Evolutionary conservation across 2,329 filamentous ascomycete species (phyloP).

Genomic region (Arthrobotrys musiformis): DNA sequence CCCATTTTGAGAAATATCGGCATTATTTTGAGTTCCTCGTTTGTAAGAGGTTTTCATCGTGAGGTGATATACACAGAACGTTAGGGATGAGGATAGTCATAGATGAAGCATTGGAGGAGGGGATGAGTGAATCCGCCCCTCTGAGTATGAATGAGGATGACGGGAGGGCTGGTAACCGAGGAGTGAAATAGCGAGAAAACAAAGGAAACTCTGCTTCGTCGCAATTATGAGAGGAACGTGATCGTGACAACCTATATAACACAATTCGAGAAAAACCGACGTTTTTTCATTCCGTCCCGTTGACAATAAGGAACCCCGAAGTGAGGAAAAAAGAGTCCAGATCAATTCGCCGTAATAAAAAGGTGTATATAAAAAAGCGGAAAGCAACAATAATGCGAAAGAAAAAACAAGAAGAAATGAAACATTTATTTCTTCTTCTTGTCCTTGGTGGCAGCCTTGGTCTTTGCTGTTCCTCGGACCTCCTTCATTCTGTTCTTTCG

Average conservation of each 20-base stretch:
- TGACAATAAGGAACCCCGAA: conserved; percentile 47
- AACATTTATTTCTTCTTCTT: conserved; percentile 76
- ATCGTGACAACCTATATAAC: conserved; percentile 54
- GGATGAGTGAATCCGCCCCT: conserved; percentile 2
- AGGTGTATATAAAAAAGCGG: conserved; percentile 49
- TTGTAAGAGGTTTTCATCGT: conserved; percentile 32
- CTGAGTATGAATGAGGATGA: conserved; percentile 8
- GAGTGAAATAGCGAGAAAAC: conserved; percentile 34
- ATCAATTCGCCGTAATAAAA: conserved; percentile 57
- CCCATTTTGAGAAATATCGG: neutral
- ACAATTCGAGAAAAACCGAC: conserved; percentile 43
- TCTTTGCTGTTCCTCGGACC: conserved; percentile 95
- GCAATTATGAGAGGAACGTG: conserved; percentile 54
- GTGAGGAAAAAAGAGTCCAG: conserved; percentile 42
- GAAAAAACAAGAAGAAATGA: conserved; percentile 57
- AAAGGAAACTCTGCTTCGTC: conserved; percentile 41
- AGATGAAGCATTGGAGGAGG: conserved; percentile 13
- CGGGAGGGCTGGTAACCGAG: conserved; percentile 10
- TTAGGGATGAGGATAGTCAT: conserved; percentile 29
- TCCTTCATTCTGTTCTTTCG: conserved; percentile 99
- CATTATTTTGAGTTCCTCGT: conserved; percentile 14
- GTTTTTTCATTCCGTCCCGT: conserved; percentile 47
- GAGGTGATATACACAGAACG: conserved; percentile 52
- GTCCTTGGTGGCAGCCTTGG: conserved; percentile 87
- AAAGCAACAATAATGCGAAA: conserved; percentile 55